Evolutionary conservation across 306 rosid genomes (phyloP), one percentile per base, ranked within the genome.

Genomic region (Vigna nakashimae): DNA sequence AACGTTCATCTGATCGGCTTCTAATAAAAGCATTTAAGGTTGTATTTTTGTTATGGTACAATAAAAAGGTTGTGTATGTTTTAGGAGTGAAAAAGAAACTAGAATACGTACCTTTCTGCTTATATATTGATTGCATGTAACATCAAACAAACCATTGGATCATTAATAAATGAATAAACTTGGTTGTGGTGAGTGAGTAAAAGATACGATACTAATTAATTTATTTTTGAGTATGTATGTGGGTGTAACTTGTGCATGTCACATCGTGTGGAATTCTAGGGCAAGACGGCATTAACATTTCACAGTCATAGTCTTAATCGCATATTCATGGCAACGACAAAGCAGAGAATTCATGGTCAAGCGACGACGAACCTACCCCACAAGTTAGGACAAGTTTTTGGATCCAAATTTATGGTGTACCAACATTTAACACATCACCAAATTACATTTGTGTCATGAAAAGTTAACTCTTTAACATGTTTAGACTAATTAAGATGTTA

Each of bases 231-330:
- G 7, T 34, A 34, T 0, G 5, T 50, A 9, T 4, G 34, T 57
- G 64, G 30, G 34, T 56, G 60, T 55, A 4, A 24, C 5, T 30
- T 5, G 5, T 30, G 34, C 16, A 15, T 26, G 69, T 63, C 48
- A 63, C 69, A 34, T 63, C 11, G 3, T 63, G 24, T 63, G 28
- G 28, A 64, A 17, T 64, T 64, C 17, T 1, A 30, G 18, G 24
- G 69, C 28, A 64, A 36, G 46, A 63, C 48, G 45, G 26, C 69
- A 63, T 3, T 53, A 18, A 53, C 59, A 52, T 18, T 53, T 62
- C 13, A 32, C 45, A 62, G 2, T 32, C 45, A 62, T 32, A 28
- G 15, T 60, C 15, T 4, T 11, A 26, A 28, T 60, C 11, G 15
- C 66, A 13, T 16, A 32, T 62, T 32, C 13, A 62, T 32, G 24